Evolutionary conservation across 768 basidiomycete species (phyloP), one percentile per base, ranked within the genome.

Genomic region (Megacollybia marginata): DNA sequence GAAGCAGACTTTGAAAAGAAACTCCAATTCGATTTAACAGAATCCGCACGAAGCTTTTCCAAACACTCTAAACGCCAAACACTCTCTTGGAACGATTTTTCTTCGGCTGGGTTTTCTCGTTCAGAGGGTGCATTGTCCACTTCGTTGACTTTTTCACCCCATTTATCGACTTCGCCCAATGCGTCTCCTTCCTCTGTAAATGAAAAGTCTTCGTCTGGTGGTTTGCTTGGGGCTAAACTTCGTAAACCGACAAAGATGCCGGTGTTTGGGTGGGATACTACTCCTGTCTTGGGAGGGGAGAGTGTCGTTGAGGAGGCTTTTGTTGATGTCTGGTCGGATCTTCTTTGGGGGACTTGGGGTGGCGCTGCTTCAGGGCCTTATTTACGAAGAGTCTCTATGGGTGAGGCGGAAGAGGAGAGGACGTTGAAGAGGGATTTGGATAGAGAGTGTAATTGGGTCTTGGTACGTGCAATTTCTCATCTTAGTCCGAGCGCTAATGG

Each of bases 261-360:
- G 1, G 69, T 84, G 1, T 99, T 99, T 61, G 85, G 90, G 0
- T 95, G 92, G 88, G 92, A 96, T 59, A 95, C 90, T 0, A 84
- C 85, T 38, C 88, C 92, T 0, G 81, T 89, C 16, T 68, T 83
- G 52, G 90, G 87, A 66, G 69, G 34, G 9, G 87, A 91, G 56
- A 88, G 88, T 59, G 75, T 91, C 48, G 73, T 98, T 38, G 95
- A 99, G 61, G 92, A 92, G 64, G 78, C 86, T 1, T 97, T 98
- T 63, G 59, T 97, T 28, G 91, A 88, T 51, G 87, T 88, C 13
- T 92, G 89, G 59, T 88, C 85, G 55, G 88, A 90, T 62, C 66
- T 91, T 34, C 68, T 91, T 5, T 89, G 85, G 55, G 92, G 82
- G 46, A 83, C 78, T 58, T 89, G 90, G 4, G 95, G 93, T 83